Conservation (phyloP, 2,329 filamentous ascomycete genomes). For the Alternaria sp. region DNA sequence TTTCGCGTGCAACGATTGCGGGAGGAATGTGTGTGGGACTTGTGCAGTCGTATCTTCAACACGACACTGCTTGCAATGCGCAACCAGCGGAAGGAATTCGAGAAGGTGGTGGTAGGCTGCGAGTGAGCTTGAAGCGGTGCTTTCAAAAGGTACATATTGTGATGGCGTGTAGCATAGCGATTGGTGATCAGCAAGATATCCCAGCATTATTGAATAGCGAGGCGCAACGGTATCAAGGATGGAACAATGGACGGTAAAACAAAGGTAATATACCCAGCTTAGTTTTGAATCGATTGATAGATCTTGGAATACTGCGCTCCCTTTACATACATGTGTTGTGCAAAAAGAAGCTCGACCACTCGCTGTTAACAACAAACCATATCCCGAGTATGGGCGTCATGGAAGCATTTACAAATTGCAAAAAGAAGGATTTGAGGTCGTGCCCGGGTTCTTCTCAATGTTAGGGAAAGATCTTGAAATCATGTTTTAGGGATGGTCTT, state of each 20-base stretch:
- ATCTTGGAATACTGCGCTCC: neutral
- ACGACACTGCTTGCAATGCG: constrained; percentile 55
- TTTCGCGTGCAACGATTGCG: constrained; percentile 51
- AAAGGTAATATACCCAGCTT: constrained; percentile 3
- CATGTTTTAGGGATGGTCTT: neutral
- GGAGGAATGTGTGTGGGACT: constrained; percentile 52
- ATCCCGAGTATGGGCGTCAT: neutral
- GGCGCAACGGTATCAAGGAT: constrained; percentile 12
- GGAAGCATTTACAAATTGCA: neutral
- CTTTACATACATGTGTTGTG: neutral
- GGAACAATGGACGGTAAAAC: neutral
- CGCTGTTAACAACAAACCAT: neutral
- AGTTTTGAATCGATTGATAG: neutral
- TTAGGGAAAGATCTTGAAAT: constrained; percentile 3
- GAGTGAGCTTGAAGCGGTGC: neutral
- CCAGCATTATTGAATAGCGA: constrained; percentile 13
- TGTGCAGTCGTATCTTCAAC: constrained; percentile 53
- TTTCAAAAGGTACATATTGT: neutral
- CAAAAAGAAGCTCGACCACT: neutral
- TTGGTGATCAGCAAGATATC: constrained; percentile 8
- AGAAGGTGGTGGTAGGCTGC: constrained; percentile 25
- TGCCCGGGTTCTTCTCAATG: constrained; percentile 24
- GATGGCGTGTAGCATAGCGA: neutral
- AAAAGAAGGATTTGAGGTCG: constrained; percentile 16
- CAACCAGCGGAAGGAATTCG: constrained; percentile 31